Evolutionary conservation across 495 filamentous ascomycete species (phyloP), one percentile per base, ranked within the genome.

Genomic region (Parathielavia hyrcaniae): DNA sequence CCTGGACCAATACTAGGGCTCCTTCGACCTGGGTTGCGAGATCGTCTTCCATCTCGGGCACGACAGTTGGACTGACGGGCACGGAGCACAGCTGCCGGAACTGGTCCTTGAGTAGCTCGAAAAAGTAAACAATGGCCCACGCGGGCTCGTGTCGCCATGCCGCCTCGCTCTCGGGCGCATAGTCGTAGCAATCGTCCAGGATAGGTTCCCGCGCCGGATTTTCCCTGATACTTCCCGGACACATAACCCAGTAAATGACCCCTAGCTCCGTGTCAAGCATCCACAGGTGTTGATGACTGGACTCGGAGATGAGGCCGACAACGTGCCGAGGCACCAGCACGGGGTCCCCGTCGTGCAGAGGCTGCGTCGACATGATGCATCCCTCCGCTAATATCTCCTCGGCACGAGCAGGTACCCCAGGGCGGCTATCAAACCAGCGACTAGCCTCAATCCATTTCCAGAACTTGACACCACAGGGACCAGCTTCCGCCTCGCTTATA

Each of bases 261-360:
- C 61, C 64, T 0, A 51, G 57, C 19, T 66, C 26, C 8, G 58
- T 64, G 48, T 66, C 64, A 32, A 66, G 61, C 16, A 64, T 30
- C 19, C 61, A 52, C 1, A n/a, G 17, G 4, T 35, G 6, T 38
- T 55, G 34, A 5, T 64, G 10, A 10, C 16, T 35, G 11, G 45
- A 51, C 17, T 44, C 57, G 16, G 12, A 4, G 35, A 41, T 50
- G 23, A 61, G 58, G 7, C 58, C 59, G 38, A 61, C 46, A 30
- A 58, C 53, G 22, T 61, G 54, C 1, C 48, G 48, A 1, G 62
- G 50, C 23, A 23, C n/a, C 17, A 52, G 34, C 17, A n/a, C n/a
- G 2, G 22, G 23, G 1, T n/a, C 12, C 45, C 22, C 23, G 19
- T 16, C 45, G 22, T 32, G 0, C 2, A 30, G 26, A 6, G 26